These are phyloP conservation scores for Wickerhamomyces bovis DNA, from an alignment of 805 yeast genomes.

Conservation along the genomic window DNA sequence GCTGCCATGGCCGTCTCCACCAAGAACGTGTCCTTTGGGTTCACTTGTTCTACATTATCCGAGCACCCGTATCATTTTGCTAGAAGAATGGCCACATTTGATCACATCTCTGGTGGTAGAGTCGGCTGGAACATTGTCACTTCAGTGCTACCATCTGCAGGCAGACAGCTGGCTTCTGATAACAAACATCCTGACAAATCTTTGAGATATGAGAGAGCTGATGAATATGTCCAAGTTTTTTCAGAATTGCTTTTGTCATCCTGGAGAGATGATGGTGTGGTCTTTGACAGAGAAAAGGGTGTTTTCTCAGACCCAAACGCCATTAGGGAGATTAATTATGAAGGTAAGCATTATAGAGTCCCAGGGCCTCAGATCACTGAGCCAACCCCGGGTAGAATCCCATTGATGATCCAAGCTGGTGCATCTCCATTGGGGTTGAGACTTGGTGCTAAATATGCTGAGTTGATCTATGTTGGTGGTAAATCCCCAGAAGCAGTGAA, in stretches of 20 bases:
- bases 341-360: slow-evolving; percentile 31
- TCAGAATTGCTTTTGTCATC: slow-evolving; percentile 1
- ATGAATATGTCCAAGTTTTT: slow-evolving; percentile 2
- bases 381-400: slow-evolving; percentile 35
- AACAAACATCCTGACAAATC: slow-evolving; percentile 31
- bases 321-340: slow-evolving; percentile 30
- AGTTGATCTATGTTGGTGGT: slow-evolving; percentile 29
- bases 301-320: slow-evolving; percentile 28
- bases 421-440: slow-evolving; percentile 30
- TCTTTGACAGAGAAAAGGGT: slow-evolving; percentile 17
- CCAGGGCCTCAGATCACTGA: slow-evolving; percentile 28
- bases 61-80: slow-evolving; percentile 34
- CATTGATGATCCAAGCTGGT: slow-evolving; percentile 35
- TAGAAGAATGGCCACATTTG: slow-evolving; percentile 33
- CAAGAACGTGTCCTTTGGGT: slow-evolving; percentile 28
- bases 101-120: slow-evolving; percentile 34
- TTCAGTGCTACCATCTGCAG: slow-evolving; percentile 33
- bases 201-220: slow-evolving; percentile 26
- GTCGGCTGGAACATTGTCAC: slow-evolving; percentile 38
- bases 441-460: slow-evolving; percentile 35
- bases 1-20: slow-evolving; percentile 36
- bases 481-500: slow-evolving; percentile 26
- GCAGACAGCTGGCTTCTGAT: slow-evolving; percentile 28
- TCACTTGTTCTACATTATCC: slow-evolving; percentile 33
- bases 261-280: slow-evolving; percentile 16